Evolutionary conservation across 2,329 filamentous ascomycete genomes (phyloP), one percentile per base, ranked within the genome.

Genomic region (Sporothrix brasiliensis): DNA sequence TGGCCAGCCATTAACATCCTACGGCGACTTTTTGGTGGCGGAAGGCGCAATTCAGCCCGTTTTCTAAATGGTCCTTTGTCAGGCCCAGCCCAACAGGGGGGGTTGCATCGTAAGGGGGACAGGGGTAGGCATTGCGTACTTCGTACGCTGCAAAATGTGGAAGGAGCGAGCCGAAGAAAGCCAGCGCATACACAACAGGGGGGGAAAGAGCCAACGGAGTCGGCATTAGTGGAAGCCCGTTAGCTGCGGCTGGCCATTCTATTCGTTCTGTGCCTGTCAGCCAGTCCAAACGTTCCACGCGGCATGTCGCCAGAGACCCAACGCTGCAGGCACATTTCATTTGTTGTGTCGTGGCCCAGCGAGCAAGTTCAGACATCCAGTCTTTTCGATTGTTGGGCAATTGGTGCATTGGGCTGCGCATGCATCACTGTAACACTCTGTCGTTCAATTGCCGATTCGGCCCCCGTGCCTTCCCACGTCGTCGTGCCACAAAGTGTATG

Each of bases 291-390:
- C 41, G 16, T 50, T n/a, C 58, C 69, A 65, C 58, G 56, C 69
- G 69, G 65, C 69, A 68, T 68, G 69, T 68, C 58, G 66, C 68
- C 69, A 70, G 54, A 68, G 54, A 67, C 30, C 69, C 69, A 67
- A 39, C 69, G 34, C 63, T 34, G 5, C 34, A 34, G 34, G 34
- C 34, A 34, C 34, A 34, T 7, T 34, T 34, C 34, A 34, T 1
- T 9, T 34, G 34, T 9, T 34, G 34, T 9, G 6, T 34, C 34
- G 34, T 34, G 34, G 34, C 34, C 34, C 9, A 9, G 34, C 34
- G 3, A 7, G 7, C 6, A 4, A 7, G 34, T 34, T 34, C 1
- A 34, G 34, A 34, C 34, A 34, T 34, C 1, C 34, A 34, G 34
- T 34, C 16, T 39, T 24, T 53, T 53, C n/a, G 27, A 30, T 30